Conservation (phyloP, 345 rosid genomes). For the Crucihimalaya himalaica region DNA sequence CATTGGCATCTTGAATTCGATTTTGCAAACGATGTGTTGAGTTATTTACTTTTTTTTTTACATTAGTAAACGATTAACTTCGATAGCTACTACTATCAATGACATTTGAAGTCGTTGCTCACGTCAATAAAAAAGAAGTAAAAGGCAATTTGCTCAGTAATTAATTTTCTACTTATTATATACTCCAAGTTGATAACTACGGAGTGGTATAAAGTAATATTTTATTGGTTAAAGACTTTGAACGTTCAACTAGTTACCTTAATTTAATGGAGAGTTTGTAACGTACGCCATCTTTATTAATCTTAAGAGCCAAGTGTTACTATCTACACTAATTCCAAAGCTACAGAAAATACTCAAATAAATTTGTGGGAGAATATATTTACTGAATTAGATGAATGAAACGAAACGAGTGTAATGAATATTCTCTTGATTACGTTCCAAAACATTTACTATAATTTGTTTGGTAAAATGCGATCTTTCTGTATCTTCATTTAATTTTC, state of each 20-base stretch:
- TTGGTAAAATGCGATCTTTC: no score
- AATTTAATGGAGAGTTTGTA: slow-evolving; percentile 2
- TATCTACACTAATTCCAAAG: slow-evolving; percentile 5
- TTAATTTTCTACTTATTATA: not conserved
- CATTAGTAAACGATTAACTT: not conserved
- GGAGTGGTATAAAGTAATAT: not conserved
- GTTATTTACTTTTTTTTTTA: not conserved
- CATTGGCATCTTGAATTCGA: not conserved
- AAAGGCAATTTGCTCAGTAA: not conserved
- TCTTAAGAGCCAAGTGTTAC: not conserved
- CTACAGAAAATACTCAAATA: not conserved
- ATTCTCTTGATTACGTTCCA: not conserved
- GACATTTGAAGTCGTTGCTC: slow-evolving; percentile 17
- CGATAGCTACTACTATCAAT: not conserved
- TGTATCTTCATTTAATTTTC: no score
- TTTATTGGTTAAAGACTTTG: not conserved
- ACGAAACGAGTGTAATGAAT: not conserved
- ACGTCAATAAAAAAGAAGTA: not conserved
- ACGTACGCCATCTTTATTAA: slow-evolving; percentile 15
- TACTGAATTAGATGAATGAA: not conserved
- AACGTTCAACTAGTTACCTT: slow-evolving; percentile 13
- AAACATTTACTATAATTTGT: not conserved
- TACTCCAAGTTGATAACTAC: slow-evolving; percentile 16
- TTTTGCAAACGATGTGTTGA: not conserved
- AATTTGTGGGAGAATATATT: not conserved